These are phyloP conservation scores for Forsythia suspensa DNA, from an alignment of 257 asterid species.

Conservation along the genomic window DNA sequence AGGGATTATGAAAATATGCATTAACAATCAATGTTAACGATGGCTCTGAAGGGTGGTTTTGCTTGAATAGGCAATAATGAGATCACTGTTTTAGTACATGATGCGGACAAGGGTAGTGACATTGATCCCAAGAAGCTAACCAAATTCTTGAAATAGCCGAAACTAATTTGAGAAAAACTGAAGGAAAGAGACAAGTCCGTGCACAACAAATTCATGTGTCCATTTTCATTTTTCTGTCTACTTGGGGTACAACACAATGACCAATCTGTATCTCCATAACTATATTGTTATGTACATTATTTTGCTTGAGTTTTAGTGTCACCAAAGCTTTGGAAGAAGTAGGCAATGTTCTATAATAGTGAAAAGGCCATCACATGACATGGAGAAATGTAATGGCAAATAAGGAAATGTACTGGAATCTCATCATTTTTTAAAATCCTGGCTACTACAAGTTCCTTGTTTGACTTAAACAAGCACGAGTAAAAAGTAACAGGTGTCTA, in stretches of 20 bases:
- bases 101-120: background rate
- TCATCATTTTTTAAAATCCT: background rate
- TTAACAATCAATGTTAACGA: too few relatives aligned
- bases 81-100: too few relatives aligned
- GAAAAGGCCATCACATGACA: background rate
- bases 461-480: background rate
- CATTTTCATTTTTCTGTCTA: background rate
- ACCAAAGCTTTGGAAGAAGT: background rate
- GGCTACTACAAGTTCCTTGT: background rate
- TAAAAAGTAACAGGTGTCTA: background rate
- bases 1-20: too few relatives aligned
- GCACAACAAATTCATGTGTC: background rate
- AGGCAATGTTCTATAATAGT: background rate
- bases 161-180: background rate
- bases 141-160: background rate
- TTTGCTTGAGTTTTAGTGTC: background rate
- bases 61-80: too few relatives aligned
- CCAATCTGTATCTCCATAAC: background rate
- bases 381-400: background rate
- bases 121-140: background rate
- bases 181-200: background rate
- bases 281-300: background rate
- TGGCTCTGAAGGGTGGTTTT: too few relatives aligned
- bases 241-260: background rate
- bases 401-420: background rate